These are phyloP conservation scores for Suhomyces pyralidae DNA, from an alignment of 805 yeast species.

Conservation along the genomic window DNA sequence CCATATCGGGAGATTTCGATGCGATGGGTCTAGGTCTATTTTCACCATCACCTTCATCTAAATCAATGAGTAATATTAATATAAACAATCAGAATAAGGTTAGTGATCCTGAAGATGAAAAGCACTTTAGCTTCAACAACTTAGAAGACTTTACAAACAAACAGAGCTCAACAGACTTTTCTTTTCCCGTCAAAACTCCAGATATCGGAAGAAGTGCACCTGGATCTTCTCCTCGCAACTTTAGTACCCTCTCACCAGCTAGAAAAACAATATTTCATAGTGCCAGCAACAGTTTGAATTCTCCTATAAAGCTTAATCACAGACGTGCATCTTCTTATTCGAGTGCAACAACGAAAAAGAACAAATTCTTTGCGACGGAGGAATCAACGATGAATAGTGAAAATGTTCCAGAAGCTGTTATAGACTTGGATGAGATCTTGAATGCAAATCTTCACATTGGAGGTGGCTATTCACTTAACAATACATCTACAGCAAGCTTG, in stretches of 20 bases:
- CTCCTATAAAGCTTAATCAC: slow-evolving; percentile 31
- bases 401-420: slow-evolving; percentile 38
- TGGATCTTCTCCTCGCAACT: slow-evolving; percentile 2
- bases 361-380: slow-evolving; percentile 28
- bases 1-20: slow-evolving; percentile 85
- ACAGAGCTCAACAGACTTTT: slow-evolving; percentile 18
- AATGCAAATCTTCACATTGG: slow-evolving; percentile 31
- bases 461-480: slow-evolving; percentile 7
- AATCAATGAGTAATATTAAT: slow-evolving; percentile 7
- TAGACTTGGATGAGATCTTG: slow-evolving; percentile 38
- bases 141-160: slow-evolving; percentile 32
- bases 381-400: slow-evolving; percentile 25
- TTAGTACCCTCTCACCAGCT: slow-evolving; percentile 4
- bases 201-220: slow-evolving; percentile 10
- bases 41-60: slow-evolving; percentile 21
- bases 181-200: slow-evolving; percentile 27
- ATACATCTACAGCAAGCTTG: background rate
- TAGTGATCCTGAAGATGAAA: slow-evolving; percentile 19
- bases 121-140: slow-evolving; percentile 31
- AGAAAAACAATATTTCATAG: slow-evolving; percentile 9
- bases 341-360: slow-evolving; percentile 14
- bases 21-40: slow-evolving; percentile 36
- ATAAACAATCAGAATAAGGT: background rate
- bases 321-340: slow-evolving; percentile 17
- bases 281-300: slow-evolving; percentile 22